Evolutionary conservation across 2,329 filamentous ascomycete species (phyloP).

Genomic region (Exophiala alcalophila): DNA sequence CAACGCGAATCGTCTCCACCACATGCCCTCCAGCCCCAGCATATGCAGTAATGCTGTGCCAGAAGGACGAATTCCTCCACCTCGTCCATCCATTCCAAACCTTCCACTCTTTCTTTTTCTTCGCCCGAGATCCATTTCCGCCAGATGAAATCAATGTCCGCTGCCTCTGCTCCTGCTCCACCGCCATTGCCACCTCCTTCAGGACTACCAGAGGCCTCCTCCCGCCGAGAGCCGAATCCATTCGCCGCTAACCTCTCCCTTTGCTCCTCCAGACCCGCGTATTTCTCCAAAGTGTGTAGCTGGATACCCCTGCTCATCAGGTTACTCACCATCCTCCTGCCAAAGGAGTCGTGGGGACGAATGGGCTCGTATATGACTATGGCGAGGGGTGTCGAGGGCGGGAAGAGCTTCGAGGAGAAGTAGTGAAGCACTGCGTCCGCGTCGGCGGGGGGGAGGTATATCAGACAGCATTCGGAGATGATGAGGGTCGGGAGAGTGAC

Average conservation of each 20-base stretch:
- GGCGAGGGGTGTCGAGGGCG: slow-evolving; percentile 49
- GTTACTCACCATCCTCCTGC: slow-evolving; percentile 87
- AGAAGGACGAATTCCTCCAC: slow-evolving; percentile 90
- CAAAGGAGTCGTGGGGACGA: slow-evolving; percentile 78
- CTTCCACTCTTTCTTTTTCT: slow-evolving; percentile 77
- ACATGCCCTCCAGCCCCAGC: slow-evolving; percentile 81
- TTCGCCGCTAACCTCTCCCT: slow-evolving; percentile 61
- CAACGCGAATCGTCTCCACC: slow-evolving; percentile 34
- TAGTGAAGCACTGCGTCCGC: slow-evolving; percentile 63
- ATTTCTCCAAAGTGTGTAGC: slow-evolving; percentile 76
- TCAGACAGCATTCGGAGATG: slow-evolving; percentile 91
- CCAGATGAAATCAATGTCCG: slow-evolving; percentile 70
- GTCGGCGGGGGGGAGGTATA: slow-evolving; percentile 70
- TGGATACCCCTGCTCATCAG: slow-evolving; percentile 76
- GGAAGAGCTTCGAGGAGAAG: slow-evolving; percentile 58
- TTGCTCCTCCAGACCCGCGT: slow-evolving; percentile 67
- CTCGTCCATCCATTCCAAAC: slow-evolving; percentile 85
- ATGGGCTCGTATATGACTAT: slow-evolving; percentile 88
- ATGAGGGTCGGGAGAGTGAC: slow-evolving; percentile 71
- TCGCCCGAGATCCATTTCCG: slow-evolving; percentile 64
- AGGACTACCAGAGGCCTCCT: slow-evolving; percentile 33
- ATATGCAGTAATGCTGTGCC: slow-evolving; percentile 82
- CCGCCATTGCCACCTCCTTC: too few species aligned
- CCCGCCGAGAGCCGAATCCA: slow-evolving; percentile 54
- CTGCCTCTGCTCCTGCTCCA: slow-evolving; percentile 53